Evolutionary conservation across 2,329 filamentous ascomycete genomes (phyloP).

Genomic region (Arthroderma sp.): DNA sequence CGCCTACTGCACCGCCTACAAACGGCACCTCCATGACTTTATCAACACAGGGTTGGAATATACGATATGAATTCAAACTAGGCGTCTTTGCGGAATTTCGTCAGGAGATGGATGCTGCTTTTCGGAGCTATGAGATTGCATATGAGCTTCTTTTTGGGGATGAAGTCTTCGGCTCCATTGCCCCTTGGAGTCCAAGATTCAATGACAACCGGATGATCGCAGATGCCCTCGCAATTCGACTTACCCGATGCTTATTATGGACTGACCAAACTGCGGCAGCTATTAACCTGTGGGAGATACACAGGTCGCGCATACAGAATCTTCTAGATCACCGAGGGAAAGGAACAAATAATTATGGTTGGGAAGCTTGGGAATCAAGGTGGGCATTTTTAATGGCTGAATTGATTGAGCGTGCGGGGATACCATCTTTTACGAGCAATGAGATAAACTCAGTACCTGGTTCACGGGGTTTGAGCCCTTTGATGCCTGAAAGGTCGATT

Average conservation of each 20-base stretch:
- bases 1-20: conserved; percentile 70
- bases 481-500: conserved; percentile 39
- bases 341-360: conserved; percentile 79
- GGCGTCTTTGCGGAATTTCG: conserved; percentile 85
- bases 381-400: conserved; percentile 52
- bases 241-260: conserved; percentile 72
- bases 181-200: conserved; percentile 81
- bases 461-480: conserved; percentile 25
- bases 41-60: conserved; percentile 78
- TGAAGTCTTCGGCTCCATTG: conserved; percentile 77
- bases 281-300: conserved; percentile 65
- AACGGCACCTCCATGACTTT: conserved; percentile 73
- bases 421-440: conserved; percentile 32
- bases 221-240: conserved; percentile 67
- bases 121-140: conserved; percentile 73
- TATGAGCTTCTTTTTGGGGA: conserved; percentile 71
- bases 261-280: conserved; percentile 65
- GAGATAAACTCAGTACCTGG: conserved; percentile 11
- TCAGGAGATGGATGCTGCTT: conserved; percentile 78
- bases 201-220: conserved; percentile 83
- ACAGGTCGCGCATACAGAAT: conserved; percentile 59
- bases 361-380: conserved; percentile 83
- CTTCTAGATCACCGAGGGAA: conserved; percentile 72
- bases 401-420: conserved; percentile 40
- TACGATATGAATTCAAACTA: conserved; percentile 88